These are phyloP conservation scores for Ophiostoma tasmaniense DNA, from an alignment of 2,329 filamentous ascomycete species.

Conservation along the genomic window DNA sequence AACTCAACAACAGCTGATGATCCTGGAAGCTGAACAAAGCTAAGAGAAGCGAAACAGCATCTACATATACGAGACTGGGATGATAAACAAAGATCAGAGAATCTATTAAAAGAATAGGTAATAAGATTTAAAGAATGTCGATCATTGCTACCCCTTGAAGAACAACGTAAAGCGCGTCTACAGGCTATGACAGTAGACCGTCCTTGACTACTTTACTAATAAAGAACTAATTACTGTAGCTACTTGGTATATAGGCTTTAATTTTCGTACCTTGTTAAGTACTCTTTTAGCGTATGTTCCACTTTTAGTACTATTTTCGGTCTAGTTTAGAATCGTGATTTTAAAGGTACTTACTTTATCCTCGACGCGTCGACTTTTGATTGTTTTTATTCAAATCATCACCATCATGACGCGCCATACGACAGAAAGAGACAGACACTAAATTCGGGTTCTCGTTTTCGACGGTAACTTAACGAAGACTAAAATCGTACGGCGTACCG, in stretches of 20 bases:
- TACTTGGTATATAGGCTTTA: neutral
- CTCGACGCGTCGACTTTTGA: too few species aligned
- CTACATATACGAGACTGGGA: slow-evolving; percentile 1
- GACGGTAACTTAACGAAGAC: too few species aligned
- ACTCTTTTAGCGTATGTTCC: too few species aligned
- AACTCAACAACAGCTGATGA: neutral
- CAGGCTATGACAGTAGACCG: neutral
- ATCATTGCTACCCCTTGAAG: neutral
- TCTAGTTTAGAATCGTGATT: too few species aligned
- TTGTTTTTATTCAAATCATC: too few species aligned
- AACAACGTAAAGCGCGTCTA: neutral
- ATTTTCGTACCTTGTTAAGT: neutral
- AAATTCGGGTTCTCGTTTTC: too few species aligned
- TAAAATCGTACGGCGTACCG: too few species aligned
- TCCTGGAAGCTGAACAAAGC: neutral
- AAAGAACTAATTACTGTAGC: neutral
- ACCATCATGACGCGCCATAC: too few species aligned
- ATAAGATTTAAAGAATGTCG: neutral
- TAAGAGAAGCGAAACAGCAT: neutral
- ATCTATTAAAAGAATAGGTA: too few species aligned
- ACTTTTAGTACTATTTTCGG: too few species aligned
- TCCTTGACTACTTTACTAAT: neutral
- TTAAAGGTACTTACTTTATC: too few species aligned
- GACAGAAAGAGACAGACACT: too few species aligned
- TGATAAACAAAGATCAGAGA: neutral